Evolutionary conservation across 2,329 filamentous ascomycete species (phyloP).

Genomic region (Magnaporthiopsis incrustans): DNA sequence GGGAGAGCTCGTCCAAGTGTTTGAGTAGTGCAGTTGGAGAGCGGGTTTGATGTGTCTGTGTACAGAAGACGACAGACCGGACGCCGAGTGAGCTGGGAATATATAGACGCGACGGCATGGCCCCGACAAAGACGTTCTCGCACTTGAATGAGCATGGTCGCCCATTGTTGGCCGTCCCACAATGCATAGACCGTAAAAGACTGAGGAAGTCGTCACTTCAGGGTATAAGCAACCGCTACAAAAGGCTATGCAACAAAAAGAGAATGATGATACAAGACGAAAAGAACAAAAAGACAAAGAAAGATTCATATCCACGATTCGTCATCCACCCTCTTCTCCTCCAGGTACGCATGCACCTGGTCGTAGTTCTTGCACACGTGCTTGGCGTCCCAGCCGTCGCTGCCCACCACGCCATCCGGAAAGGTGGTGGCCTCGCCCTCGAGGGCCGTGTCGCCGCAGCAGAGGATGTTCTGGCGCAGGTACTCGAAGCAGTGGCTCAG

Average conservation of each 20-base stretch:
- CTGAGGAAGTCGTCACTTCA: too few species aligned
- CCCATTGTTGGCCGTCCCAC: too few species aligned
- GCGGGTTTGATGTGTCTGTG: too few species aligned
- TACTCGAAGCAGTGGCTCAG: conserved; percentile 18
- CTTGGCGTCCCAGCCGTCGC: conserved; percentile 29
- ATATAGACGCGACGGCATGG: too few species aligned
- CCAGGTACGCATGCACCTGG: conserved; percentile 16
- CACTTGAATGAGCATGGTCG: too few species aligned
- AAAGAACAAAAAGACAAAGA: background rate
- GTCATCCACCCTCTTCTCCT: conserved; percentile 25
- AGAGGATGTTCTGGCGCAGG: conserved; percentile 14
- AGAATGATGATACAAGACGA: too few species aligned
- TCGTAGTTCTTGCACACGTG: conserved; percentile 14
- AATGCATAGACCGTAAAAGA: too few species aligned
- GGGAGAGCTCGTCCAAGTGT: too few species aligned
- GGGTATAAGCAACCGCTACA: background rate
- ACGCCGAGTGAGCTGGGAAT: too few species aligned
- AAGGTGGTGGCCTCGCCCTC: conserved; percentile 25
- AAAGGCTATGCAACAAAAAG: background rate
- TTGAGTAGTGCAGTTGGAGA: too few species aligned
- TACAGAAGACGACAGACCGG: too few species aligned
- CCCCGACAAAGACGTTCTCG: too few species aligned
- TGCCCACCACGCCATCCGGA: conserved; percentile 25
- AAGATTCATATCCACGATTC: conserved; percentile 26
- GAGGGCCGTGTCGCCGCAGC: conserved; percentile 15